Evolutionary conservation across 2,329 filamentous ascomycete genomes (phyloP).

Genomic region (Chrysoporthe deuterocubensis): DNA sequence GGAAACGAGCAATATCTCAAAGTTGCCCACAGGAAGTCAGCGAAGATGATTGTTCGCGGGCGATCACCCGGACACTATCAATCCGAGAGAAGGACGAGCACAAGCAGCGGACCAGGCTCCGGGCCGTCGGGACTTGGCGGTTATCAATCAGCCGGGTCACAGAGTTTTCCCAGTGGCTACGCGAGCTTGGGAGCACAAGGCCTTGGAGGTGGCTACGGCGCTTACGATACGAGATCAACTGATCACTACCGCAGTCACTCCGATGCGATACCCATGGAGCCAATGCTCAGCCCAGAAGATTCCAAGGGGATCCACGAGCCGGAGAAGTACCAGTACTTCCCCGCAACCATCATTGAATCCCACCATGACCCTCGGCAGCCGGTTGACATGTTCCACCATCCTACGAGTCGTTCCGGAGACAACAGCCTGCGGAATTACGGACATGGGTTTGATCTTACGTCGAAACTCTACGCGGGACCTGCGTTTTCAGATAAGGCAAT

Average conservation of each 20-base stretch:
- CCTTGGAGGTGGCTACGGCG: constrained; percentile 44
- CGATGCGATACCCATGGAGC: constrained; percentile 55
- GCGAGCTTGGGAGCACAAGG: constrained; percentile 43
- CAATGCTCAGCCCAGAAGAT: constrained; percentile 56
- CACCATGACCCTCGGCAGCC: constrained; percentile 46
- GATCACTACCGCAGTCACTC: constrained; percentile 50
- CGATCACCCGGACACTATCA: constrained; percentile 82
- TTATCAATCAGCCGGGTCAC: constrained; percentile 42
- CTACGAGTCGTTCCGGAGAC: constrained; percentile 41
- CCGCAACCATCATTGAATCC: constrained; percentile 53
- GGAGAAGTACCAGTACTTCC: constrained; percentile 61
- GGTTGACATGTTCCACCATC: constrained; percentile 54
- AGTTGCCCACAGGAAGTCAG: constrained; percentile 73
- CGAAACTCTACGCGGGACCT: constrained; percentile 50
- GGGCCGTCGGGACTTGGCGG: constrained; percentile 64
- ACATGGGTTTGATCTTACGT: constrained; percentile 36
- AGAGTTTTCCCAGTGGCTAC: constrained; percentile 46
- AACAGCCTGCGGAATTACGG: constrained; percentile 38
- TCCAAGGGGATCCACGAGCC: constrained; percentile 52
- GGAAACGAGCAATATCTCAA: constrained; percentile 64
- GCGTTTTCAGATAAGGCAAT: constrained; percentile 41
- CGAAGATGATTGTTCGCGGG: constrained; percentile 85
- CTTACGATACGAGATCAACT: constrained; percentile 46
- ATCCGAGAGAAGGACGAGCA: constrained; percentile 69
- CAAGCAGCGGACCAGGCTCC: constrained; percentile 69